These are phyloP conservation scores for Colletotrichum horii DNA, from an alignment of 2,329 filamentous ascomycete genomes.

Conservation along the genomic window DNA sequence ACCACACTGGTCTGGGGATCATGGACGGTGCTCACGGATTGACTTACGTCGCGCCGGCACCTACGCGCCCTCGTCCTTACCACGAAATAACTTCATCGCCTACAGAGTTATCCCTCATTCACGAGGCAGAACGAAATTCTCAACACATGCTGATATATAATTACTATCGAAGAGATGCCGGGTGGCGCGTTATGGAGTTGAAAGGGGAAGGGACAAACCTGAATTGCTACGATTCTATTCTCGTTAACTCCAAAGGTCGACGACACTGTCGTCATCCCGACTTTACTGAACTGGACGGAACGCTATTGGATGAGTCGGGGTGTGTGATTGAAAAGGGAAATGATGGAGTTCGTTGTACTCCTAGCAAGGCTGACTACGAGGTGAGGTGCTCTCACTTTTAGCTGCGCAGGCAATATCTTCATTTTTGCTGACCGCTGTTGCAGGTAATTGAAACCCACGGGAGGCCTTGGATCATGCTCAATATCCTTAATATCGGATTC, in stretches of 20 bases:
- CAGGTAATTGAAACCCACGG: not conserved
- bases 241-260: slow-evolving; percentile 66
- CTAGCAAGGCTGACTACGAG: not conserved
- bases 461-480: slow-evolving; percentile 4
- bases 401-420: not conserved
- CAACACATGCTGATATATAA: not conserved
- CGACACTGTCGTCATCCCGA: slow-evolving; percentile 47
- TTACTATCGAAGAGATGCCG: slow-evolving; percentile 2
- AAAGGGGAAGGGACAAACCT: not conserved
- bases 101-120: not conserved
- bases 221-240: slow-evolving; percentile 61
- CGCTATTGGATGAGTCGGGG: not conserved
- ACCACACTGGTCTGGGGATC: not conserved
- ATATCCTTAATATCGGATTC: not conserved
- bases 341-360: not conserved
- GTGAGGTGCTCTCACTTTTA: not conserved
- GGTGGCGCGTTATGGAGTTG: not conserved
- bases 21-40: slow-evolving; percentile 4
- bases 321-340: not conserved
- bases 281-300: not conserved
- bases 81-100: not conserved
- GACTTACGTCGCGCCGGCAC: not conserved
- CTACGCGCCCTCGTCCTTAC: not conserved
- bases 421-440: not conserved
- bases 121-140: not conserved